These are phyloP conservation scores for Metahyphopichia silvanorum DNA, from an alignment of 805 yeast species.

Conservation along the genomic window DNA sequence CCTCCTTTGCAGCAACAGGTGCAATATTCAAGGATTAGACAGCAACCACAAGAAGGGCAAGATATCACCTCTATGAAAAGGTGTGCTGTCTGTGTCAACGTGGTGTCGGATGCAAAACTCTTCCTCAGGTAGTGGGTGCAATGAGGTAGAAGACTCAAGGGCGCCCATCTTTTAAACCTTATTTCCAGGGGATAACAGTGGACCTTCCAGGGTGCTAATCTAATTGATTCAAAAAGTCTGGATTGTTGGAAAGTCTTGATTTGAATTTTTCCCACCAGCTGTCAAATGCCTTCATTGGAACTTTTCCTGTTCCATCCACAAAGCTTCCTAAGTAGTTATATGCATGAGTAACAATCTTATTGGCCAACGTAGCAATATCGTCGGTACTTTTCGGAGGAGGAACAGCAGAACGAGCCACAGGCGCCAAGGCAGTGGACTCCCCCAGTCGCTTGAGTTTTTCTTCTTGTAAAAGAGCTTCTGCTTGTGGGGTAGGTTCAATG, in stretches of 20 bases:
- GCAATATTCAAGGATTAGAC: too few species aligned
- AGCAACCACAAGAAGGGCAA: too few species aligned
- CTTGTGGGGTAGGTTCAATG: constrained; percentile 72
- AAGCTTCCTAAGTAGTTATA: constrained; percentile 90
- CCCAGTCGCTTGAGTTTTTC: constrained; percentile 27
- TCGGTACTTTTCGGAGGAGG: constrained; percentile 20
- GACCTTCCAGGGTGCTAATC: too few species aligned
- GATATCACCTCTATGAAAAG: too few species aligned
- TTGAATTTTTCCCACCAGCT: constrained; percentile 95
- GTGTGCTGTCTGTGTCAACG: too few species aligned
- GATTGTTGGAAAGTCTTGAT: constrained; percentile 71
- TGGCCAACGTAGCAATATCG: constrained; percentile 60
- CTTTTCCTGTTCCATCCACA: constrained; percentile 73
- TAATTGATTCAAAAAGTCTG: constrained; percentile 63
- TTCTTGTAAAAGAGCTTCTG: constrained; percentile 52
- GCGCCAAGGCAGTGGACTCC: constrained; percentile 15
- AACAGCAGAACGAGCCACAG: constrained; percentile 12
- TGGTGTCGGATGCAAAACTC: too few species aligned
- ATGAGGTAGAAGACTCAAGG: too few species aligned
- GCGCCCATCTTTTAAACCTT: too few species aligned
- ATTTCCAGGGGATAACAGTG: too few species aligned
- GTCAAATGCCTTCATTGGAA: constrained; percentile 83
- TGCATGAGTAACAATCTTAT: constrained; percentile 86
- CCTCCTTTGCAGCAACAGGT: too few species aligned
- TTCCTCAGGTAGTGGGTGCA: too few species aligned